phyloP scores from a whole-genome alignment of 345 rosid genomes.

The Aquilaria malaccensis region DNA sequence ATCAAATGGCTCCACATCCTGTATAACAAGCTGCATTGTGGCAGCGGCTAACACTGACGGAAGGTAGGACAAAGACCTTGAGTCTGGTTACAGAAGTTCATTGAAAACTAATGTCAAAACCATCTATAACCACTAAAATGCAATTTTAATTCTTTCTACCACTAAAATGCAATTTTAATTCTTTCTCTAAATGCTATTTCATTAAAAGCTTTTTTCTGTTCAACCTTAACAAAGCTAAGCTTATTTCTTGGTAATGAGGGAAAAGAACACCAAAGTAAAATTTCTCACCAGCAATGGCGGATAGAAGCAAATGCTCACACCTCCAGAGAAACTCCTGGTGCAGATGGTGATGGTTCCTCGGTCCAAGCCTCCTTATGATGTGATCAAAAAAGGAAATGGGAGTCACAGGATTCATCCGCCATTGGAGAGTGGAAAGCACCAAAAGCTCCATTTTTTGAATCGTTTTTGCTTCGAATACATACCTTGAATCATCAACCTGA shows the following conservation, averaged over 20 bases:
- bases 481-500: constrained; percentile 71
- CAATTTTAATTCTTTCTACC: background rate
- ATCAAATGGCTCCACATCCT: constrained; percentile 48
- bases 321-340: constrained; percentile 53
- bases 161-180: background rate
- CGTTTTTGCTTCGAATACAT: constrained; percentile 74
- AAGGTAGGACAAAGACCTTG: constrained; percentile 44
- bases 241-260: background rate
- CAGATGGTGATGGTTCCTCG: constrained; percentile 25
- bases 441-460: constrained; percentile 64
- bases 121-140: background rate
- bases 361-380: constrained; percentile 59
- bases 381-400: constrained; percentile 77
- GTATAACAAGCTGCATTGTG: constrained; percentile 52
- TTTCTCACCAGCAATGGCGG: constrained; percentile 60
- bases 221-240: background rate
- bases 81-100: constrained; percentile 49
- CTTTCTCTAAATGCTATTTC: too few species aligned
- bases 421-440: constrained; percentile 40
- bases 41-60: constrained; percentile 81
- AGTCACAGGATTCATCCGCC: constrained; percentile 93
- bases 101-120: constrained; percentile 8
- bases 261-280: constrained; percentile 10
- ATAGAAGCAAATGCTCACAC: constrained; percentile 72
- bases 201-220: too few species aligned